Evolutionary conservation across 805 yeast genomes (phyloP).

Genomic region (Ogataea glucozyma): DNA sequence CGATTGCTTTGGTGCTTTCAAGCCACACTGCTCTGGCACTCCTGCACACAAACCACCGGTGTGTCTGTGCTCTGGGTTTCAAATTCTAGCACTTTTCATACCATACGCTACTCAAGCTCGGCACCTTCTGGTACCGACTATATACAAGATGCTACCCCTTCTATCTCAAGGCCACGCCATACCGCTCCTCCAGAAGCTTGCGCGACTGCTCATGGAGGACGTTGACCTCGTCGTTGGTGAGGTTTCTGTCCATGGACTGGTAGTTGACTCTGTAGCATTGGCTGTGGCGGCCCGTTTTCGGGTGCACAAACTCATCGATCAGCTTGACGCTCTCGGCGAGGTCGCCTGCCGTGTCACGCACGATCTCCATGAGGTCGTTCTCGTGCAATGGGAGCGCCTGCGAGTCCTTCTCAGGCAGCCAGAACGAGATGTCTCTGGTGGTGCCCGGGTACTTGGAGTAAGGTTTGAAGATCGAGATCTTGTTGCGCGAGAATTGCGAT

Average conservation of each 20-base stretch:
- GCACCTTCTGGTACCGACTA: no score
- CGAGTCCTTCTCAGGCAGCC: constrained; percentile 57
- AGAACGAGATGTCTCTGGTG: constrained; percentile 84
- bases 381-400: constrained; percentile 53
- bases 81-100: no score
- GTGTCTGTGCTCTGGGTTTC: no score
- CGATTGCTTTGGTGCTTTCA: no score
- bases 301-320: constrained; percentile 82
- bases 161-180: constrained; percentile 55
- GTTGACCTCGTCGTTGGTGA: constrained; percentile 85
- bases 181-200: constrained; percentile 49
- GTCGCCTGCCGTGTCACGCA: constrained; percentile 82
- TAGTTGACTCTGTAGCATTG: constrained; percentile 89
- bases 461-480: constrained; percentile 74
- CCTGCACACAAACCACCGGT: no score
- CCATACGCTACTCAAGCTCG: no score
- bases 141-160: neutral
- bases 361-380: constrained; percentile 92
- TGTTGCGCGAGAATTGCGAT: constrained; percentile 65
- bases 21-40: no score
- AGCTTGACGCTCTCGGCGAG: constrained; percentile 81
- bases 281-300: constrained; percentile 72
- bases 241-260: constrained; percentile 92
- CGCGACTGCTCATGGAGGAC: constrained; percentile 67
- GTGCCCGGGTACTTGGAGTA: constrained; percentile 92